Evolutionary conservation across 805 yeast species (phyloP).

Genomic region (Wickerhamiella nectarea): DNA sequence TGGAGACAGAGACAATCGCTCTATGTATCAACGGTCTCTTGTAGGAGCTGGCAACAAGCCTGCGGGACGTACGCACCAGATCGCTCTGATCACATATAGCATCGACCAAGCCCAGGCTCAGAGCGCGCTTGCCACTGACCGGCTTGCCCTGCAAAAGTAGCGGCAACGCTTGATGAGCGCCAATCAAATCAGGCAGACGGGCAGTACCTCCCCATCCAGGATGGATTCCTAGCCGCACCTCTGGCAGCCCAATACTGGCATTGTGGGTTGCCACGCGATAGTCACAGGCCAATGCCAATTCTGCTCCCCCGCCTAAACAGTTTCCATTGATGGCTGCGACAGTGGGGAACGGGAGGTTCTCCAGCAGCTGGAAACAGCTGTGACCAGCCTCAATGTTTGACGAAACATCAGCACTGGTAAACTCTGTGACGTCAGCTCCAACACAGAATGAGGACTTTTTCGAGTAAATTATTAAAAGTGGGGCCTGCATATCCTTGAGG

Average conservation of each 20-base stretch:
- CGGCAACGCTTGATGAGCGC: conserved; percentile 38
- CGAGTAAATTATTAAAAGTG: neutral
- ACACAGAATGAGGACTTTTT: neutral
- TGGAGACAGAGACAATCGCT: neutral
- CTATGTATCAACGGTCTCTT: neutral
- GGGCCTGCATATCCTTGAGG: neutral
- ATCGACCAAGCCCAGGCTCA: conserved; percentile 34
- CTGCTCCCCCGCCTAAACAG: conserved; percentile 45
- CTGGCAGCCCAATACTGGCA: conserved; percentile 43
- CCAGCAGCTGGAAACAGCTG: neutral
- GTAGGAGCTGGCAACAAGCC: neutral
- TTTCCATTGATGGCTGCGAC: conserved; percentile 30
- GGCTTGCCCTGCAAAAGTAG: conserved; percentile 34
- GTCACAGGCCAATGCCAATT: conserved; percentile 34
- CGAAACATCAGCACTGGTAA: neutral
- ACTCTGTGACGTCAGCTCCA: conserved; percentile 4
- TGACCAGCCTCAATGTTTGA: conserved; percentile 1
- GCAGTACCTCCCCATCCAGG: conserved; percentile 46
- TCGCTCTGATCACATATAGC: neutral
- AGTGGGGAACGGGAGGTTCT: neutral
- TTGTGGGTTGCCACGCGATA: conserved; percentile 1
- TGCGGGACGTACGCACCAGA: neutral
- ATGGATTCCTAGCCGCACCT: conserved; percentile 37
- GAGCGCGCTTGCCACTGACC: conserved; percentile 33
- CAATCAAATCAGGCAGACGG: conserved; percentile 34